Evolutionary conservation across 2,329 filamentous ascomycete genomes (phyloP).

Genomic region (Fusarium neocosmosporiellum): DNA sequence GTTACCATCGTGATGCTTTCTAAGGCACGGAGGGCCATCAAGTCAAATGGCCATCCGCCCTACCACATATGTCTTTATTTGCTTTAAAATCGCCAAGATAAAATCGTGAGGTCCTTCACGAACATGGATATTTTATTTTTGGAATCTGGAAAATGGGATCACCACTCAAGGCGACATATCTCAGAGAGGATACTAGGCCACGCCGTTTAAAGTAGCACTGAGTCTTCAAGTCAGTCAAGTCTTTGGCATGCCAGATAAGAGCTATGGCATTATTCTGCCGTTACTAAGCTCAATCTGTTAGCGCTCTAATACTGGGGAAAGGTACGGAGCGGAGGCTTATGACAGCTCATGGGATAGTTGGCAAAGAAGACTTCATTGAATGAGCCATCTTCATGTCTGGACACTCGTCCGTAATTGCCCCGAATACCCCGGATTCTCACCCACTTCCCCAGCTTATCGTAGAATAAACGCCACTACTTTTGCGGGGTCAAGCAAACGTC

Average conservation of each 20-base stretch:
- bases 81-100: neutral
- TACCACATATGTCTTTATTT: neutral
- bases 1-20: neutral
- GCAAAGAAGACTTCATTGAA: neutral
- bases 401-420: neutral
- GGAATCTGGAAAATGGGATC: neutral
- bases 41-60: neutral
- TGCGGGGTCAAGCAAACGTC: neutral
- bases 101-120: neutral
- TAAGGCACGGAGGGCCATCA: neutral
- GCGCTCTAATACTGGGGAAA: too few relatives aligned
- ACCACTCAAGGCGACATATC: neutral
- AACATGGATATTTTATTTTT: neutral
- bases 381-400: neutral
- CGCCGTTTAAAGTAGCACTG: too few relatives aligned
- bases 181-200: too few relatives aligned
- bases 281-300: too few relatives aligned
- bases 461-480: neutral
- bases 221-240: too few relatives aligned
- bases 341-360: too few relatives aligned
- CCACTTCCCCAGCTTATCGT: neutral
- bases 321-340: too few relatives aligned
- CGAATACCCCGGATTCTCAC: neutral
- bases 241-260: too few relatives aligned
- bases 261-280: too few relatives aligned